Evolutionary conservation across 345 rosid species (phyloP).

Genomic region (Eutrema yunnanense): DNA sequence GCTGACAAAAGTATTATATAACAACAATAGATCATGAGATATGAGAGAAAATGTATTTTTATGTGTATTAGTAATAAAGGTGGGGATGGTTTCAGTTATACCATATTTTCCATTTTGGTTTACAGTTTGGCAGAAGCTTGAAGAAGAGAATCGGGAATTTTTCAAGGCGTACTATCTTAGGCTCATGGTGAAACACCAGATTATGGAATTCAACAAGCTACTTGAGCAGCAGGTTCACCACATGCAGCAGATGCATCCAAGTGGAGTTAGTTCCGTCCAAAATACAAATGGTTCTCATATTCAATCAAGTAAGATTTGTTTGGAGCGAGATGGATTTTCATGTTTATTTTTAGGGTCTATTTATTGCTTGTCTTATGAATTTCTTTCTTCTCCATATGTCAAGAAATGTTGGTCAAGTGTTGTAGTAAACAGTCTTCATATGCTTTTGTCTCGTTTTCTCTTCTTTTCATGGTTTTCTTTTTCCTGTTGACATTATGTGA

Average conservation of each 20-base stretch:
- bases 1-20: neutral
- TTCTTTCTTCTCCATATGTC: neutral
- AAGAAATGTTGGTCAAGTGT: neutral
- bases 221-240: constrained; percentile 86
- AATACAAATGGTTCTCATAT: constrained; percentile 77
- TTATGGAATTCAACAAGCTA: constrained; percentile 83
- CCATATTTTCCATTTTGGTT: constrained; percentile 15
- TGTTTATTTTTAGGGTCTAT: neutral
- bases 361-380: neutral
- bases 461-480: neutral
- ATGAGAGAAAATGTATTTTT: neutral
- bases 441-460: neutral
- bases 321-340: neutral
- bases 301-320: constrained; percentile 52
- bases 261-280: constrained; percentile 51
- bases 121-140: constrained; percentile 99
- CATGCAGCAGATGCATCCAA: constrained; percentile 69
- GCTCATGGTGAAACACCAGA: constrained; percentile 86
- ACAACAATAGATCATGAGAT: neutral
- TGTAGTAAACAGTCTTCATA: neutral
- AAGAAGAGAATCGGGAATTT: constrained; percentile 91
- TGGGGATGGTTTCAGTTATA: neutral
- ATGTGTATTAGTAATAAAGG: neutral
- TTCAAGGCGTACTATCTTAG: constrained; percentile 90
- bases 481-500: neutral